phyloP scores from a whole-genome alignment of 2,329 filamentous ascomycete species.

The Trichoderma sp. region DNA sequence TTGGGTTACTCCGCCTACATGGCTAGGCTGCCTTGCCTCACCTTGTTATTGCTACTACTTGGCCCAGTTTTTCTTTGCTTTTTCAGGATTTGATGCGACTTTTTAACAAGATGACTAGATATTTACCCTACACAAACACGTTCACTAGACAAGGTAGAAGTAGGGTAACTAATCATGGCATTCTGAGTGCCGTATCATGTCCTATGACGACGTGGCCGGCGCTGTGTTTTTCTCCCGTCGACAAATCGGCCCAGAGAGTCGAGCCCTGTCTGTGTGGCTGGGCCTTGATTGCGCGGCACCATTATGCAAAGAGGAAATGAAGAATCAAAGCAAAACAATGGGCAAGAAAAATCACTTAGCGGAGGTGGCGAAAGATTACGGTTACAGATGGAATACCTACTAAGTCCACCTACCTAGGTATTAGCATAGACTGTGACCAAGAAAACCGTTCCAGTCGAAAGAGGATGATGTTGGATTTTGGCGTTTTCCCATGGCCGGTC shows the following conservation, averaged over 20 bases:
- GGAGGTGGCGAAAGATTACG: neutral
- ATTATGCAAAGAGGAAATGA: neutral
- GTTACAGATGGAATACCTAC: neutral
- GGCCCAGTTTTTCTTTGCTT: neutral
- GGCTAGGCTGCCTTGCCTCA: neutral
- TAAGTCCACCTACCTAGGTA: too few species aligned
- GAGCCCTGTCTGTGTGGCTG: slow-evolving; percentile 15
- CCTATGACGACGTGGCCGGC: slow-evolving; percentile 15
- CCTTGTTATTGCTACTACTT: neutral
- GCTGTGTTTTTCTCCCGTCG: neutral
- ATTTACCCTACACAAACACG: neutral
- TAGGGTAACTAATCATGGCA: slow-evolving; percentile 11
- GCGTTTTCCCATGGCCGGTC: slow-evolving; percentile 20
- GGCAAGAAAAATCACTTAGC: neutral
- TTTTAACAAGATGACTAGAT: neutral
- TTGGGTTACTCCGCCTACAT: slow-evolving; percentile 1
- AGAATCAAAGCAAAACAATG: neutral
- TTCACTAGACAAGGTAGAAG: slow-evolving; percentile 8
- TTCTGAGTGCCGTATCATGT: neutral
- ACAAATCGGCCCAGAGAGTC: slow-evolving; percentile 8
- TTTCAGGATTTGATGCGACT: neutral
- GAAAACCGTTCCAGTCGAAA: neutral
- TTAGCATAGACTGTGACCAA: too few species aligned
- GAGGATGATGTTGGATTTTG: slow-evolving; percentile 23
- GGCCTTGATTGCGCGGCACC: neutral